Evolutionary conservation across 148 eudicot genomes (phyloP), one percentile per base, ranked within the genome.

Genomic region (Camellia japonica): DNA sequence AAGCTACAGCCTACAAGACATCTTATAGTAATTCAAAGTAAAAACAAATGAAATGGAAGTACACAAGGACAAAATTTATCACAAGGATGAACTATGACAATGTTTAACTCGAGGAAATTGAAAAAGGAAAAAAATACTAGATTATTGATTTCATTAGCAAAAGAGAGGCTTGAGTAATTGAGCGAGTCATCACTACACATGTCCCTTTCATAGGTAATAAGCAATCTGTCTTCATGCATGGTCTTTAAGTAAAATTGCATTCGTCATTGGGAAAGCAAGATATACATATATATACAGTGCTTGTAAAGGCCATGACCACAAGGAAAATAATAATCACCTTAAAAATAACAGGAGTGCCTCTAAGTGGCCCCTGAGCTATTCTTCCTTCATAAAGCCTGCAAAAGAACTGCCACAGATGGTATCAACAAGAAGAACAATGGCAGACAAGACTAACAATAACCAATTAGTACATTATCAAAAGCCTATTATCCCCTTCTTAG

Each of bases 301-400:
- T 62, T 0, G 14, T 63, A 20, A 51, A 64, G 3, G 1, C 15
- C 15, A 61, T 42, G 55, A 46, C 42, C 20, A 19, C 23, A 68
- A 44, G 67, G 62, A 80, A 71, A 55, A 38, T 20, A 44, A 44
- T 38, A 71, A 76, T 68, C 72, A 93, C 99, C 98, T 96, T 96
- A 79, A 93, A 92, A 61, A 90, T 82, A 76, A 96, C 90, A 6
- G 95, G 82, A 80, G 93, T 91, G 74, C 98, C 98, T 85, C 87
- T 82, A 68, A 79, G 84, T 42, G 94, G 90, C 82, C 99, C 99
- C 82, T 91, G 97, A 76, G 90, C 75, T 83, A 96, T 84, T 88
- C 95, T 90, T 81, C 99, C 99, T 81, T 94, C 93, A 81, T 96
- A 96, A 80, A 96, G 81, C 87, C 97, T 95, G 91, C 86, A 88